phyloP scores from a whole-genome alignment of 2,329 filamentous ascomycete species.

The Zarea fungicola region DNA sequence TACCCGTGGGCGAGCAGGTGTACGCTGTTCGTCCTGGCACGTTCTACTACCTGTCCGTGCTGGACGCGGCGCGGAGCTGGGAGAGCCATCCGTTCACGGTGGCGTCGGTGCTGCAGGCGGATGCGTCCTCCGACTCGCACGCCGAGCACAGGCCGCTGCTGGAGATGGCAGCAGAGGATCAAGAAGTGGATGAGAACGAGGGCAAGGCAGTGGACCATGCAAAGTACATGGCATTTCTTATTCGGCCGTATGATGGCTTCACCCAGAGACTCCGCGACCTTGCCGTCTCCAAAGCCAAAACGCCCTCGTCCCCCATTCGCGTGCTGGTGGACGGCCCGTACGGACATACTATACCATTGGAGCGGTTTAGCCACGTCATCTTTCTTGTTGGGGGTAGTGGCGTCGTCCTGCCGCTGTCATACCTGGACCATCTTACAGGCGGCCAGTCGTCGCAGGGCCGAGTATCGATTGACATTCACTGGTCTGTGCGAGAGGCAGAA shows the following conservation, averaged over 20 bases:
- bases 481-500: slow-evolving; percentile 37
- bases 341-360: slow-evolving; percentile 34
- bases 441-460: neutral
- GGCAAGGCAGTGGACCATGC: slow-evolving; percentile 3
- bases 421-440: slow-evolving; percentile 26
- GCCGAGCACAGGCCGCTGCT: slow-evolving; percentile 31
- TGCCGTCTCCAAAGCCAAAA: slow-evolving; percentile 21
- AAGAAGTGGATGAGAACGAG: slow-evolving; percentile 5
- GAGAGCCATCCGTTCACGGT: slow-evolving; percentile 48
- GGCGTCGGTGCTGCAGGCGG: slow-evolving; percentile 24
- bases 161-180: slow-evolving; percentile 1
- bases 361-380: slow-evolving; percentile 33
- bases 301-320: slow-evolving; percentile 23
- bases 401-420: slow-evolving; percentile 37
- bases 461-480: slow-evolving; percentile 28
- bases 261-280: slow-evolving; percentile 32
- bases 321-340: slow-evolving; percentile 43
- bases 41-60: slow-evolving; percentile 41
- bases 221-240: slow-evolving; percentile 35
- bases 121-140: slow-evolving; percentile 18
- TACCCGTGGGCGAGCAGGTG: slow-evolving; percentile 30
- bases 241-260: slow-evolving; percentile 41
- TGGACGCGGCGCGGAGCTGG: slow-evolving; percentile 37
- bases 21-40: slow-evolving; percentile 36
- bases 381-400: slow-evolving; percentile 43